phyloP scores from a whole-genome alignment of 2,329 filamentous ascomycete genomes.

The Venturia nashicola region DNA sequence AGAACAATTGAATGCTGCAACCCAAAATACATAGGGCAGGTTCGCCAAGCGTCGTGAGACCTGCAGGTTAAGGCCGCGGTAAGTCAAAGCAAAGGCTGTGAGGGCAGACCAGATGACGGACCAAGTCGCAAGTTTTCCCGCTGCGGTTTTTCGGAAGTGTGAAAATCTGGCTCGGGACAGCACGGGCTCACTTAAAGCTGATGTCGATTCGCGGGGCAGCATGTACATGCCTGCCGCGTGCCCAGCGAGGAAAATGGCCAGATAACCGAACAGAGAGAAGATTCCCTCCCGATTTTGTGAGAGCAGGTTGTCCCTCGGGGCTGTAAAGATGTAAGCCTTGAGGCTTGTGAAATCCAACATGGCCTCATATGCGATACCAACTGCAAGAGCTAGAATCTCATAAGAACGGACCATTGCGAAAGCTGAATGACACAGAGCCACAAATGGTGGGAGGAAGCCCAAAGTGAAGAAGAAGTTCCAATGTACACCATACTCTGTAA shows the following conservation, averaged over 20 bases:
- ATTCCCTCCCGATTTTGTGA: slow-evolving; percentile 90
- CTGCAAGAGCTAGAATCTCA: slow-evolving; percentile 56
- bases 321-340: slow-evolving; percentile 71
- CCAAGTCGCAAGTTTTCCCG: slow-evolving; percentile 54
- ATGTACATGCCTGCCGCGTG: slow-evolving; percentile 72
- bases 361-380: slow-evolving; percentile 61
- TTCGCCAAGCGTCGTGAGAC: slow-evolving; percentile 89
- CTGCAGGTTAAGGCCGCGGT: slow-evolving; percentile 59
- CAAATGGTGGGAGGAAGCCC: slow-evolving; percentile 75
- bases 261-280: slow-evolving; percentile 88
- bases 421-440: slow-evolving; percentile 67
- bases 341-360: slow-evolving; percentile 61
- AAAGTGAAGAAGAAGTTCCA: slow-evolving; percentile 99
- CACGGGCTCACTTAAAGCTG: not conserved
- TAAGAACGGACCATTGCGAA: slow-evolving; percentile 64
- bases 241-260: slow-evolving; percentile 87
- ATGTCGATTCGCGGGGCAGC: slow-evolving; percentile 42
- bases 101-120: slow-evolving; percentile 55
- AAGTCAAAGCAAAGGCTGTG: slow-evolving; percentile 57
- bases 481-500: slow-evolving; percentile 93
- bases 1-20: slow-evolving; percentile 78
- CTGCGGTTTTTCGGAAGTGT: slow-evolving; percentile 35
- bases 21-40: slow-evolving; percentile 86
- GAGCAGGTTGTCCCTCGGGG: slow-evolving; percentile 64
- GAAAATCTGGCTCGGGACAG: not conserved